Evolutionary conservation across 148 eudicot genomes (phyloP).

Genomic region (Rhododendron kiyosumense): DNA sequence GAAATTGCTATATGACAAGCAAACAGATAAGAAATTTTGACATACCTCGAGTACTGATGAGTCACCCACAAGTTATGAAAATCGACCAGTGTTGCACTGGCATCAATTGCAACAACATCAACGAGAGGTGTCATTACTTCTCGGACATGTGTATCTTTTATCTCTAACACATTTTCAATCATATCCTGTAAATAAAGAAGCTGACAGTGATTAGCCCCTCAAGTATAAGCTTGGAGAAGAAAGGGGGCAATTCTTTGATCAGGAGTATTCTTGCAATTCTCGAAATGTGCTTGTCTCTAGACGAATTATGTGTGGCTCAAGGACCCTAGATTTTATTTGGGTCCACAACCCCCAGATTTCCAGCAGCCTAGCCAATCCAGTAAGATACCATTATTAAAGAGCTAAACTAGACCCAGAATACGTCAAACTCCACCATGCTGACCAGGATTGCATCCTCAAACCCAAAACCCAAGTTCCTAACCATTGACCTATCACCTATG

Average conservation of each 20-base stretch:
- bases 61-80: slow-evolving; percentile 86
- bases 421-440: neutral
- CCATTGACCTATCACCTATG: neutral
- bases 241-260: neutral
- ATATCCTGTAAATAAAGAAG: slow-evolving; percentile 44
- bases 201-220: neutral
- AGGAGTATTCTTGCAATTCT: neutral
- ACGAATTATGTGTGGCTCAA: neutral
- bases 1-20: neutral
- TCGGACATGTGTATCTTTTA: slow-evolving; percentile 94
- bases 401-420: neutral
- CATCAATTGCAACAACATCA: slow-evolving; percentile 97
- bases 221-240: neutral
- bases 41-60: slow-evolving; percentile 94
- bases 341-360: neutral
- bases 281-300: neutral
- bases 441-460: neutral
- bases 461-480: neutral
- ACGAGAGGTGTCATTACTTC: slow-evolving; percentile 99
- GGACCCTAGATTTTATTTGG: neutral
- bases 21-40: neutral
- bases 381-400: neutral
- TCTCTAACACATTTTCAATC: slow-evolving; percentile 98
- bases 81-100: slow-evolving; percentile 86
- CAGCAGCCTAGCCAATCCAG: neutral